A percentile compares a stretch with the other conserved stretches of the same genome.
Evolutionary conservation across 2,329 filamentous ascomycete genomes (phyloP).

Genomic region (Curvularia sp.): DNA sequence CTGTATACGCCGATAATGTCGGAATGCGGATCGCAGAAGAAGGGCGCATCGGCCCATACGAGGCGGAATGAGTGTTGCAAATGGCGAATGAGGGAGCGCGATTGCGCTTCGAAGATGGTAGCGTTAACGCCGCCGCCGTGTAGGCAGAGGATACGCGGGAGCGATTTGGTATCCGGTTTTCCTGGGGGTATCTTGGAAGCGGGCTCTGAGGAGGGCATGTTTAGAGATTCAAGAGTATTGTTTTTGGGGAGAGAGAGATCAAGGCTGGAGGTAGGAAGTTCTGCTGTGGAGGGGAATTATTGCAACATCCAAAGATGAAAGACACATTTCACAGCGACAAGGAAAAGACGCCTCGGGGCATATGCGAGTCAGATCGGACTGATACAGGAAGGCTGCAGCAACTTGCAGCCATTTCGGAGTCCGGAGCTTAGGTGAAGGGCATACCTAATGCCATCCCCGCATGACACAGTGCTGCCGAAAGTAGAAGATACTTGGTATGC

Average conservation of each 20-base stretch:
- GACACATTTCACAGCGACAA: background rate
- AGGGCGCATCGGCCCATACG: slow-evolving; percentile 75
- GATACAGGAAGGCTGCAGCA: background rate
- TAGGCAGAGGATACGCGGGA: slow-evolving; percentile 78
- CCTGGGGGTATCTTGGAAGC: slow-evolving; percentile 34
- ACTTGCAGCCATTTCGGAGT: background rate
- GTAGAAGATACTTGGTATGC: background rate
- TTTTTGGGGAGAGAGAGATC: background rate
- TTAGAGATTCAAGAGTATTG: background rate
- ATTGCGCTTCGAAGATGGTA: slow-evolving; percentile 72
- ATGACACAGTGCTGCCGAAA: background rate
- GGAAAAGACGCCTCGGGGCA: background rate
- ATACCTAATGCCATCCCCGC: background rate
- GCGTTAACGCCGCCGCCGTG: slow-evolving; percentile 79
- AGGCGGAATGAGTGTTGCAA: slow-evolving; percentile 70
- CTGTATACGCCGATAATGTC: slow-evolving; percentile 71
- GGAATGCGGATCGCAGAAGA: slow-evolving; percentile 66
- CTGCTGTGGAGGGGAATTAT: background rate
- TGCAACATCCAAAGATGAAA: background rate
- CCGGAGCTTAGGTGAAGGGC: background rate
- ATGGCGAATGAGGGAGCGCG: slow-evolving; percentile 61
- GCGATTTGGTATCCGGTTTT: slow-evolving; percentile 35
- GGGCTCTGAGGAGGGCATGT: slow-evolving; percentile 13
- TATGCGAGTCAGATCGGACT: background rate
- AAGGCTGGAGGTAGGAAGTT: background rate